Conservation (phyloP, 805 yeast genomes). For the Candida parachauliodes region DNA sequence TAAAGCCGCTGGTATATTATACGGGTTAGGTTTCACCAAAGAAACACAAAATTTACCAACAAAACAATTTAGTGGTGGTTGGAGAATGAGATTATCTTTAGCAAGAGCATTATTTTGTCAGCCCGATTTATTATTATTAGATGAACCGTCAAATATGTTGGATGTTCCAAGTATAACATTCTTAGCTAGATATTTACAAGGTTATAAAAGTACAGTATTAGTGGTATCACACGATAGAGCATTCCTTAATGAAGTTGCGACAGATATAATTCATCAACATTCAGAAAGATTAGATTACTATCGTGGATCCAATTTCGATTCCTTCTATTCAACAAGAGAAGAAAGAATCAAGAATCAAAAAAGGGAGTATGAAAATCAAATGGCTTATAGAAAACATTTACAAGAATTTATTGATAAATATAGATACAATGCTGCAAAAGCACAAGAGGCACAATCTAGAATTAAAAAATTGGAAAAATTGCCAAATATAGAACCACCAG, state of each 20-base stretch:
- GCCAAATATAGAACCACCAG: slow-evolving; percentile 91
- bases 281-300: slow-evolving; percentile 95
- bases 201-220: slow-evolving; percentile 87
- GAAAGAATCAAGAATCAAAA: slow-evolving; percentile 91
- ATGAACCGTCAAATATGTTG: slow-evolving; percentile 99
- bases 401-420: slow-evolving; percentile 94
- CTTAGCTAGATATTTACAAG: slow-evolving; percentile 82
- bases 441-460: slow-evolving; percentile 96
- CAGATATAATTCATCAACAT: slow-evolving; percentile 97
- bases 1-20: slow-evolving; percentile 89
- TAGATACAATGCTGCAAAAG: slow-evolving; percentile 96
- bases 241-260: slow-evolving; percentile 94
- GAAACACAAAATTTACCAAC: slow-evolving; percentile 83
- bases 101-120: slow-evolving; percentile 97
- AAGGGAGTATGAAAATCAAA: slow-evolving; percentile 95
- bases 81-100: slow-evolving; percentile 99
- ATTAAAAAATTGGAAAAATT: slow-evolving; percentile 94
- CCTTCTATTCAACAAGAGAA: slow-evolving; percentile 88
- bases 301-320: slow-evolving; percentile 89
- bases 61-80: slow-evolving; percentile 97
- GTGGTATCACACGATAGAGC: slow-evolving; percentile 98
- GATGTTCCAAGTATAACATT: slow-evolving; percentile 98
- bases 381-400: slow-evolving; percentile 91
- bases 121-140: slow-evolving; percentile 88
- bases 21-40: slow-evolving; percentile 88